Percentiles rank a stretch among this genome's conserved stretches.
Evolutionary conservation across 805 yeast species (phyloP).

Genomic region (Sungouiella thailandica): DNA sequence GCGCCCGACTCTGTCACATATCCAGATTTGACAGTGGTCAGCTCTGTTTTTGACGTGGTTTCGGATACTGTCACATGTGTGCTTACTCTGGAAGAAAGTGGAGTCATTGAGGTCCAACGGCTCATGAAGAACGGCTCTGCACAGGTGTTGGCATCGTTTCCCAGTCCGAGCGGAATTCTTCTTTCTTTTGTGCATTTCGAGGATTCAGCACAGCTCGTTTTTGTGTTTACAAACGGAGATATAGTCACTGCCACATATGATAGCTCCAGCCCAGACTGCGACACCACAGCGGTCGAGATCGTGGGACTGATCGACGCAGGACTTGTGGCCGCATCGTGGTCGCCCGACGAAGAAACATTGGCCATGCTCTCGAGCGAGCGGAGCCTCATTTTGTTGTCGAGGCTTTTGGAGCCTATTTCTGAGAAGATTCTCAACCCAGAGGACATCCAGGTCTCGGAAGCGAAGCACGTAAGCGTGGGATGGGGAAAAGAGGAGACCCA

Average conservation of each 20-base stretch:
- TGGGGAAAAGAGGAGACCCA: slow-evolving; percentile 99
- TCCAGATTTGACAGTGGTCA: slow-evolving; percentile 57
- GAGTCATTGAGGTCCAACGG: slow-evolving; percentile 70
- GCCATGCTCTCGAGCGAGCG: slow-evolving; percentile 60
- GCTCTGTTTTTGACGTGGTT: slow-evolving; percentile 64
- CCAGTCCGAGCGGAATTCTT: slow-evolving; percentile 35
- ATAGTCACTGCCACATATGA: slow-evolving; percentile 64
- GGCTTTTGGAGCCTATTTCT: slow-evolving; percentile 72
- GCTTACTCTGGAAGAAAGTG: slow-evolving; percentile 48
- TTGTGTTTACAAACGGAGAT: slow-evolving; percentile 74
- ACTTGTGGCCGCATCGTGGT: slow-evolving; percentile 72
- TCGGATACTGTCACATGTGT: slow-evolving; percentile 69
- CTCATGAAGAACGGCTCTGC: slow-evolving; percentile 60
- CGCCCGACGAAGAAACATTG: slow-evolving; percentile 85
- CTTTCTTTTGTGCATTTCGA: slow-evolving; percentile 63
- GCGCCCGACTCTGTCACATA: slow-evolving; percentile 50
- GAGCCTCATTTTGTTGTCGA: slow-evolving; percentile 61
- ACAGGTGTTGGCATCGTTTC: slow-evolving; percentile 56
- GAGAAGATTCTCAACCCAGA: slow-evolving; percentile 55
- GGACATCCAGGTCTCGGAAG: slow-evolving; percentile 55
- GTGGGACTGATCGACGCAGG: slow-evolving; percentile 84
- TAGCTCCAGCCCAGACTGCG: slow-evolving; percentile 40
- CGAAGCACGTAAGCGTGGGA: slow-evolving; percentile 91
- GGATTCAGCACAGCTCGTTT: slow-evolving; percentile 60
- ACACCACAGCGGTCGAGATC: slow-evolving; percentile 55